Evolutionary conservation across 345 rosid genomes (phyloP).

Genomic region (Ailanthus altissimus): DNA sequence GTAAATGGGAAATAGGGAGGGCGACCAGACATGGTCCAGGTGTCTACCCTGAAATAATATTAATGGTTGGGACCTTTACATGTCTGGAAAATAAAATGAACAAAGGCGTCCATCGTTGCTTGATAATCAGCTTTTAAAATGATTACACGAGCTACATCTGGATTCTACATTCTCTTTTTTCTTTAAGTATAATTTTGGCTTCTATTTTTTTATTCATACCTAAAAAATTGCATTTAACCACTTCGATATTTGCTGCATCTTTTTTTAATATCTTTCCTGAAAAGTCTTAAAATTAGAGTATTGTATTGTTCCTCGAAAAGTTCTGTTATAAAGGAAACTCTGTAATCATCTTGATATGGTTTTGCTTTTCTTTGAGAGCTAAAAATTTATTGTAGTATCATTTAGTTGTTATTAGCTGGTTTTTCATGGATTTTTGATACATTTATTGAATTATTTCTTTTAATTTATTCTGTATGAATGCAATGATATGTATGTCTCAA

Average conservation of each 20-base stretch:
- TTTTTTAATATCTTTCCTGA: too few relatives aligned
- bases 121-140: conserved; percentile 2
- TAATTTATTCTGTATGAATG: neutral
- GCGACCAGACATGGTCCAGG: conserved; percentile 15
- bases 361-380: neutral
- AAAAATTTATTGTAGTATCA: neutral
- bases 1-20: neutral
- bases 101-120: conserved; percentile 11
- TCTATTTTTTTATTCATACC: too few relatives aligned
- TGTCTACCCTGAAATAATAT: neutral
- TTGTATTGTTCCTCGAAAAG: too few relatives aligned
- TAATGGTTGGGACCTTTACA: conserved; percentile 22
- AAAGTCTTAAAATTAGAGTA: too few relatives aligned
- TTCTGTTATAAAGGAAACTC: neutral
- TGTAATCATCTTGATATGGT: neutral
- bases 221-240: too few relatives aligned
- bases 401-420: neutral
- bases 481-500: neutral
- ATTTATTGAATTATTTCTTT: neutral
- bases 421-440: neutral
- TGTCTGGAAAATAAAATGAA: conserved; percentile 14
- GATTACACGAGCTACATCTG: conserved; percentile 14
- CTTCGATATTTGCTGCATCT: too few relatives aligned
- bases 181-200: too few relatives aligned
- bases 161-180: conserved; percentile 1